Base-by-base conservation (phyloP, 2,329 filamentous ascomycete genomes). In the Davidsoniella virescens region DNA sequence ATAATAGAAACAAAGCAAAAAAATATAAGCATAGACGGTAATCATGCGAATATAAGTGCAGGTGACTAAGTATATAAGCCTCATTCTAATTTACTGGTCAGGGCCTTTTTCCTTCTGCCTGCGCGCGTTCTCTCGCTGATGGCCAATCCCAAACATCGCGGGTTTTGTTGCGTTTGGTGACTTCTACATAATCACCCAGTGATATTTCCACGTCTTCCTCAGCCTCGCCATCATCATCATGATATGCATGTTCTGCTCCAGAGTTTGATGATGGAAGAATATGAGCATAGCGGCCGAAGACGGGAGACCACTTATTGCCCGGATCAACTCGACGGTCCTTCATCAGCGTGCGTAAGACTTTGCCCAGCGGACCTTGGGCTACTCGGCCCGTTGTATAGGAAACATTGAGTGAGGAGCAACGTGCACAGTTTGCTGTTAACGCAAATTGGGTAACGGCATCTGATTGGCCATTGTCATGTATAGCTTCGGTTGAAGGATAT, bases 251-350 rank as follows among this genome's bases (percentile, higher is more conserved):
- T 20, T 23, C n/a, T 10, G 17, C 16, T 10, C n/a, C 7, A 33
- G 29, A 12, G 8, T 33, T 33, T 4, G 29, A 12, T 33, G 29
- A 33, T 12, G 29, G 29, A 10, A 55, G 56, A 5, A 82, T 62
- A 59, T 85, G 86, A 0, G 72, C 80, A 63, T 87, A 87, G 42
- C 82, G 70, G 8, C 83, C 83, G 68, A 87, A 87, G 7, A 84
- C 70, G 10, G 83, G 82, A 53, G 72, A 75, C 61, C 76, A 85
- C 59, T 76, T 82, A 33, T 67, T 67, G 0, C 83, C 83, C n/a
- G 61, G 55, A 59, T 88, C 83, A 5, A 87, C 80, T 51, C 82
- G 71, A 17, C 84, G 70, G 62, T 87, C 80, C 47, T 69, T 72
- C 71, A 79, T 78, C 57, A 88, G 64, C 58, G 78, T 77, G 67